Evolutionary conservation across 1,139 yeast genomes (phyloP), one percentile per base, ranked within the genome.

Genomic region (Blastobotrys indianensis): DNA sequence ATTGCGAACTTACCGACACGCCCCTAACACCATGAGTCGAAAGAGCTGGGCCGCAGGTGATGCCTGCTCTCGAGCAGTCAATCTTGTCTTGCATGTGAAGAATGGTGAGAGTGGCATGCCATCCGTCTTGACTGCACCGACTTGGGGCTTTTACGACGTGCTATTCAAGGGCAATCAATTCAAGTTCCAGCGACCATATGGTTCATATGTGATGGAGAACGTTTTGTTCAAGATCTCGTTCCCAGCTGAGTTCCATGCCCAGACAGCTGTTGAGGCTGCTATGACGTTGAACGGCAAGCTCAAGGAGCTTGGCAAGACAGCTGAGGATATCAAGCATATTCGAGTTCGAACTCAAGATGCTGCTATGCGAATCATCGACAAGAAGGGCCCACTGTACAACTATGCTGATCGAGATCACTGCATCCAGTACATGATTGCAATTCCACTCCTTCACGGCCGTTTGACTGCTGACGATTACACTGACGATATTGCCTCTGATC

Each of bases 161-260:
- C 62, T 76, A 47, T 76, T 76, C 66, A 69, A 73, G 54, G 79
- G 80, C 35, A 56, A 75, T 47, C 70, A 69, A 39, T 76, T 77
- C 64, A 62, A 67, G 55, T 76, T 77, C 64, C 80, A 77, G 62
- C 69, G 80, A 51, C 63, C 58, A 28, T 76, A 69, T 53, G 79
- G 77, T 38, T 73, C 79, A 3, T 77, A 77, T 56, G 82, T 77
- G n/a, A 77, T 77, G 82, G 82, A 77, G 62, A 77, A 77, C 54
- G 76, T 77, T 13, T 60, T 77, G 45, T 77, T 77, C 65, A 77
- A 77, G 65, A 76, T 77, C 51, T 76, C 80, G 1, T 77, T 72
- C 69, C 82, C 82, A n/a, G 82, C 82, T 20, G 82, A 77, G 60
- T 77, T 77, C 64, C 82, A 77, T 58, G 80, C 82, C n/a, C 82